Evolutionary conservation across 176 grass and related monocot genomes (phyloP).

Genomic region (Tillandsia fasciculata): DNA sequence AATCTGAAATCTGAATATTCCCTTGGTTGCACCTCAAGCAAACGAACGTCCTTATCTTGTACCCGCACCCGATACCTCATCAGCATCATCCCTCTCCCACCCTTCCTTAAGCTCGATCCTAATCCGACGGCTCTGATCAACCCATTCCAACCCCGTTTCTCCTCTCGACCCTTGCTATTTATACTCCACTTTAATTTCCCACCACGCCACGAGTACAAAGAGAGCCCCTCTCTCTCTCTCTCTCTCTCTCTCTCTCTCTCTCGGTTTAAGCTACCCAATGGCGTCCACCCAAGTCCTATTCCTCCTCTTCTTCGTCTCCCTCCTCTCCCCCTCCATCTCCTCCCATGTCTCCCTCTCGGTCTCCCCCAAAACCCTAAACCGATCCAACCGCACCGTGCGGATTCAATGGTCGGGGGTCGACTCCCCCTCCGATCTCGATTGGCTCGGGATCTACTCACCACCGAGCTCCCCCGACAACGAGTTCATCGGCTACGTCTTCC

Average conservation of each 20-base stretch:
- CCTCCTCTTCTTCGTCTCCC: slow-evolving; percentile 16
- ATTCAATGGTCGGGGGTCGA: slow-evolving; percentile 57
- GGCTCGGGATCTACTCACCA: slow-evolving; percentile 78
- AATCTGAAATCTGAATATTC: background rate
- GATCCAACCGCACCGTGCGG: slow-evolving; percentile 30
- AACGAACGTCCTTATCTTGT: background rate
- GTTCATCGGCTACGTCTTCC: slow-evolving; percentile 90
- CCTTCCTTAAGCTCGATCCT: no score
- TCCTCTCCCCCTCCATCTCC: slow-evolving; percentile 28
- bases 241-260: slow-evolving; percentile 6
- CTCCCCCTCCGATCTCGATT: slow-evolving; percentile 64
- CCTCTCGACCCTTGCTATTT: background rate
- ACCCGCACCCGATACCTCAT: background rate
- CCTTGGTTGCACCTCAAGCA: background rate
- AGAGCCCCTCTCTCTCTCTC: background rate
- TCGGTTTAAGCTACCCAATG: slow-evolving; percentile 29
- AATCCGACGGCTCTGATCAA: no score
- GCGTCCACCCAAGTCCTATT: background rate
- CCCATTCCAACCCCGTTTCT: background rate
- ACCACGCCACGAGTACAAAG: background rate
- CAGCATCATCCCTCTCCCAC: no score
- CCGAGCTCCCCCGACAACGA: slow-evolving; percentile 50
- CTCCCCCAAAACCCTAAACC: slow-evolving; percentile 35
- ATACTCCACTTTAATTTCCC: background rate
- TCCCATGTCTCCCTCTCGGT: slow-evolving; percentile 35